Conservation (phyloP, 78 protist genomes). For the slime mould (Dictyostelium discoideum) region DNA sequence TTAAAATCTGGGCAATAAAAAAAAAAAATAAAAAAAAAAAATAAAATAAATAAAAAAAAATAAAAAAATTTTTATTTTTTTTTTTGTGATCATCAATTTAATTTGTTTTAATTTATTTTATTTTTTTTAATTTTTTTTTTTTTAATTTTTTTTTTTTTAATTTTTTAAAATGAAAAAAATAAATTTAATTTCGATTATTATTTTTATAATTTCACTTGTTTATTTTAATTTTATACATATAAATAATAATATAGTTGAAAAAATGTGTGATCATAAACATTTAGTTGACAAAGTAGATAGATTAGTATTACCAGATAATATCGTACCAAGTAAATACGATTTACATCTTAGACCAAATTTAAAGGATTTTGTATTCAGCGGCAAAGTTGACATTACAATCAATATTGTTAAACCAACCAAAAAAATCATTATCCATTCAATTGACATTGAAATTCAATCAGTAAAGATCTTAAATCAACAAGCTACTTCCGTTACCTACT, state of each 20-base stretch:
- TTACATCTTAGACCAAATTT: constrained; percentile 33
- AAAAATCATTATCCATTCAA: neutral
- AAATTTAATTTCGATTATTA: neutral
- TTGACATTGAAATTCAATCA: constrained; percentile 34
- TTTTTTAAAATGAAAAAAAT: neutral
- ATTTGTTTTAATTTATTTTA: neutral
- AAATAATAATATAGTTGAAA: neutral
- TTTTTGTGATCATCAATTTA: neutral
- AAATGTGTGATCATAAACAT: constrained; percentile 26
- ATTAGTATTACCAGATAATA: constrained; percentile 45
- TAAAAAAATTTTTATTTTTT: neutral
- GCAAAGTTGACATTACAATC: neutral
- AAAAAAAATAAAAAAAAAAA: too few species aligned
- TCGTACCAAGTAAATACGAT: constrained; percentile 39
- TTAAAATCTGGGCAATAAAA: too few species aligned
- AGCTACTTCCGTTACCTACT: neutral
- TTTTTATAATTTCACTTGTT: neutral
- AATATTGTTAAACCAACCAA: constrained; percentile 30
- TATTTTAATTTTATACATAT: neutral
- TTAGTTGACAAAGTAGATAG: constrained; percentile 37
- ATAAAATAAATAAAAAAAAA: too few species aligned
- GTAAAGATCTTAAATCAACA: constrained; percentile 16
- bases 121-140: neutral
- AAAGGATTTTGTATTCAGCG: constrained; percentile 35
- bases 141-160: neutral